Base-by-base conservation (phyloP, 1,284 basidiomycete genomes). In the Boletellus deceptivus region DNA sequence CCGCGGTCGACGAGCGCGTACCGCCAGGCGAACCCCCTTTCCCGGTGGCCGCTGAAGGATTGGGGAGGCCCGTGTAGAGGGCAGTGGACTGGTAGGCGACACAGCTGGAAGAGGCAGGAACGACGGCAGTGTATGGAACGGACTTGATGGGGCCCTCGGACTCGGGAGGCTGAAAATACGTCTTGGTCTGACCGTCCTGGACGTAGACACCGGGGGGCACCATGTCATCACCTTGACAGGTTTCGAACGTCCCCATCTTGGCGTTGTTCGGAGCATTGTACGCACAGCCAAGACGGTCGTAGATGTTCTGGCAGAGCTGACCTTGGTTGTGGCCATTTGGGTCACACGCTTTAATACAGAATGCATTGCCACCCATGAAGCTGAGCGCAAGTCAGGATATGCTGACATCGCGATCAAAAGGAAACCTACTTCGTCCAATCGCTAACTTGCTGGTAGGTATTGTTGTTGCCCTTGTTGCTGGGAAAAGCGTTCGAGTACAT, bases 241-340 rank as follows among this genome's bases (percentile, higher is more conserved):
- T 70, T 54, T 80, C 77, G 59, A 86, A 89, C 0, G 73, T 74
- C 16, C 76, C 76, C 37, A 78, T 72, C 43, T 72, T 65, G 27
- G 82, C 84, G 35, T 75, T 72, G 55, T 80, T 83, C n/a, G 86
- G 86, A 2, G 76, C 80, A 60, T 89, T 89, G 71, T 81, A 87
- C 10, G 60, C 64, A 60, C 86, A 89, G 0, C 87, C 87, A 50
- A 86, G 79, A 52, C 82, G 79, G 61, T 89, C 86, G 53, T 72
- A 80, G 48, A 78, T 74, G 69, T 86, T 80, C 58, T 83, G 72
- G 72, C 86, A 89, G 58, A 70, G 77, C 37, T 72, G 62, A 3
- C 73, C 72, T 11, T 75, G 77, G 53, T 80, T 74, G n/a, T 74
- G 61, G 27, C 72, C 70, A 18, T 71, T 61, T 1, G 83, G 84